A percentile compares a stretch with the other conserved stretches of the same genome.
These are phyloP conservation scores for Rachicladosporium sp. DNA, from an alignment of 2,329 filamentous ascomycete species.

Conservation along the genomic window DNA sequence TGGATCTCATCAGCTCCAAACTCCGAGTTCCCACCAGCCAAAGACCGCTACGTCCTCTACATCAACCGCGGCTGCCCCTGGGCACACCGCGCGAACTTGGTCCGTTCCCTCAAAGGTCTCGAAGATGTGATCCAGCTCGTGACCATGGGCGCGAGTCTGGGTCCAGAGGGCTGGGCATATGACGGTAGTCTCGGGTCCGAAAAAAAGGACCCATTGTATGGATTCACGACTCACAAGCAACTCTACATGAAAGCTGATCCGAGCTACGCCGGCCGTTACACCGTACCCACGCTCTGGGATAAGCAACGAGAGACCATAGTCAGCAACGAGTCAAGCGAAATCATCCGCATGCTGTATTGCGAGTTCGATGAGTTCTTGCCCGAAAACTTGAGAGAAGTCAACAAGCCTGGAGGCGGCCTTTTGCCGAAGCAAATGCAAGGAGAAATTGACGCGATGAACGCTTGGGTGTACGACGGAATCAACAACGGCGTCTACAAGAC, in stretches of 20 bases:
- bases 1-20: conserved; percentile 40
- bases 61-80: conserved; percentile 51
- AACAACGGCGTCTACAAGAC: conserved; percentile 44
- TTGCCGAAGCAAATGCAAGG: conserved; percentile 52
- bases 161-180: conserved; percentile 58
- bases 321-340: conserved; percentile 82
- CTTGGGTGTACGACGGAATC: conserved; percentile 61
- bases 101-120: conserved; percentile 38
- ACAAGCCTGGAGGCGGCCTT: conserved; percentile 44
- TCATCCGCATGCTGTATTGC: conserved; percentile 74
- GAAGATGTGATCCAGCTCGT: conserved; percentile 38
- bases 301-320: conserved; percentile 58
- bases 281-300: conserved; percentile 67
- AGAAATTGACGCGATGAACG: conserved; percentile 64
- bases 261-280: conserved; percentile 60
- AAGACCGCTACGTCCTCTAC: conserved; percentile 49
- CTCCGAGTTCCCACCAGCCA: conserved; percentile 45
- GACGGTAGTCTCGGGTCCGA: conserved; percentile 43
- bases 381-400: conserved; percentile 42
- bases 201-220: conserved; percentile 49
- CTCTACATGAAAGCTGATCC: conserved; percentile 61
- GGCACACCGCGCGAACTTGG: conserved; percentile 42
- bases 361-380: conserved; percentile 56
- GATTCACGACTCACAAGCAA: conserved; percentile 55
- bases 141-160: conserved; percentile 29